Conservation (phyloP, 768 basidiomycete species). For the Galerina marginata region DNA sequence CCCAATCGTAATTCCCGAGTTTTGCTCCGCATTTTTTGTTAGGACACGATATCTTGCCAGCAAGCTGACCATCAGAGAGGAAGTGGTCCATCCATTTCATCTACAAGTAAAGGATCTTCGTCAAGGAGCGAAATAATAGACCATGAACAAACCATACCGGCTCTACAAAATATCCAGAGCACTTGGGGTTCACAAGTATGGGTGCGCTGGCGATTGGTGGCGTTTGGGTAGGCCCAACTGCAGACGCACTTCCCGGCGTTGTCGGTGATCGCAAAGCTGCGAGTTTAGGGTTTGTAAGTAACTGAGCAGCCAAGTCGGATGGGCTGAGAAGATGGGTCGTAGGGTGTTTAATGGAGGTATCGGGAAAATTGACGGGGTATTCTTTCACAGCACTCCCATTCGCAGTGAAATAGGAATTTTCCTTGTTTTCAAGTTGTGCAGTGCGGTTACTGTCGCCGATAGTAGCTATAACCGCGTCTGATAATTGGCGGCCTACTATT, state of each 20-base stretch:
- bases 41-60: slow-evolving; percentile 92
- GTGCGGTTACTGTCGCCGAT: slow-evolving; percentile 16
- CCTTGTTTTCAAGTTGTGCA: slow-evolving; percentile 10
- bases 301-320: slow-evolving; percentile 46
- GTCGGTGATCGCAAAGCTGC: slow-evolving; percentile 40
- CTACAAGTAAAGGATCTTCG: slow-evolving; percentile 38
- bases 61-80: slow-evolving; percentile 73
- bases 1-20: slow-evolving; percentile 97
- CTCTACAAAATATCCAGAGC: slow-evolving; percentile 97
- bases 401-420: slow-evolving; percentile 4
- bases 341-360: slow-evolving; percentile 15
- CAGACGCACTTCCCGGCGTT: background rate
- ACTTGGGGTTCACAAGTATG: slow-evolving; percentile 78
- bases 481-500: slow-evolving; percentile 46
- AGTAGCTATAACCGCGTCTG: slow-evolving; percentile 45
- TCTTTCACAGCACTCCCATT: slow-evolving; percentile 14
- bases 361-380: background rate
- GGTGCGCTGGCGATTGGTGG: slow-evolving; percentile 53
- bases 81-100: slow-evolving; percentile 97
- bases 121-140: background rate
- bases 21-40: slow-evolving; percentile 91
- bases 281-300: slow-evolving; percentile 48
- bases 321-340: slow-evolving; percentile 41
- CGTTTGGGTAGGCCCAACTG: slow-evolving; percentile 21
- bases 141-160: slow-evolving; percentile 61